Conservation (phyloP, 805 yeast genomes). For the Zygosaccharomyces kombuchaensis region DNA sequence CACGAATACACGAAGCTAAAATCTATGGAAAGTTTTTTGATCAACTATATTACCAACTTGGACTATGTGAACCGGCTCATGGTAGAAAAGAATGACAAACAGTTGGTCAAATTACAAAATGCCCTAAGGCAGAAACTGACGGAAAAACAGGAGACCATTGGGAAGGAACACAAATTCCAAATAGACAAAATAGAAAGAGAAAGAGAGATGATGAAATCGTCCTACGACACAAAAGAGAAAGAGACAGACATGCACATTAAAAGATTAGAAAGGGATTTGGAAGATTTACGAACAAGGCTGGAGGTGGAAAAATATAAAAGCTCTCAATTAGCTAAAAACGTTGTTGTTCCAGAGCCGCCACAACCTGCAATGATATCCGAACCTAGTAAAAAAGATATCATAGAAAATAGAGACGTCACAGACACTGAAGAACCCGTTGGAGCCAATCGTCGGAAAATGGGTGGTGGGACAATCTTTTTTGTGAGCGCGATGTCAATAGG, state of each 20-base stretch:
- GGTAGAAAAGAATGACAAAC: constrained; percentile 33
- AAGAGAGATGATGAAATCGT: constrained; percentile 12
- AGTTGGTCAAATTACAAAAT: constrained; percentile 27
- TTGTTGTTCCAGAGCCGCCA: constrained; percentile 3
- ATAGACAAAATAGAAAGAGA: constrained; percentile 19
- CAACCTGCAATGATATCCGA: constrained; percentile 4
- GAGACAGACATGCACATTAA: constrained; percentile 18
- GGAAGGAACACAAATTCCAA: constrained; percentile 21
- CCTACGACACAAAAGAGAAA: constrained; percentile 11
- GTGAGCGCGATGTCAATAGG: constrained; percentile 18
- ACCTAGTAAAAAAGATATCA: constrained; percentile 3
- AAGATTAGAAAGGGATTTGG: constrained; percentile 26
- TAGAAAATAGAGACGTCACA: constrained; percentile 1
- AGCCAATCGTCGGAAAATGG: constrained; percentile 8
- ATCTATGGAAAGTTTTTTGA: constrained; percentile 52
- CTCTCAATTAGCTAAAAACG: constrained; percentile 17
- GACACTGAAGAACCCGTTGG: constrained; percentile 6
- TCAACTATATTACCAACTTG: constrained; percentile 41
- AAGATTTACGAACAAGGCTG: constrained; percentile 31
- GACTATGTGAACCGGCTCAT: constrained; percentile 30
- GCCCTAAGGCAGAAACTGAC: constrained; percentile 28
- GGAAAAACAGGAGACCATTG: constrained; percentile 24
- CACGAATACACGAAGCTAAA: constrained; percentile 53
- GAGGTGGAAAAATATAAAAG: constrained; percentile 35
- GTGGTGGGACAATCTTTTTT: constrained; percentile 12